A percentile compares a stretch with the other conserved stretches of the same genome.
Conservation (phyloP, 176 grass and related monocot species). For the bread wheat (Triticum aestivum) region IWGSC_CS_RefSeq_v2.1 NC_057810.1:534285251-534285750, state of each 20-base stretch:
- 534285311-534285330: too few relatives aligned
- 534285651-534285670: slow-evolving; percentile 30
- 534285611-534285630: neutral
- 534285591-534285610: neutral
- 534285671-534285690: neutral
- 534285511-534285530: slow-evolving; percentile 37
- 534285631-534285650: slow-evolving; percentile 43
- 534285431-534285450: slow-evolving; percentile 15
- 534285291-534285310: too few relatives aligned
- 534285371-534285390: neutral
- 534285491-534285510: slow-evolving; percentile 17
- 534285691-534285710: neutral
- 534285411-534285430: neutral
- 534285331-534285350: too few relatives aligned
- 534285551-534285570: slow-evolving; percentile 27
- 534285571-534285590: neutral
- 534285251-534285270: too few relatives aligned
- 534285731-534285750: slow-evolving; percentile 5
- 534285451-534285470: neutral
- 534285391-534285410: slow-evolving; percentile 14
- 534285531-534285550: slow-evolving; percentile 10
- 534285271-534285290: too few relatives aligned
- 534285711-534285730: neutral
- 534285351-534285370: too few relatives aligned
- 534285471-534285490: slow-evolving; percentile 11